Evolutionary conservation across 1,284 basidiomycete species (phyloP), one percentile per base, ranked within the genome.

Genomic region (Cryptococcus amylolentus): DNA sequence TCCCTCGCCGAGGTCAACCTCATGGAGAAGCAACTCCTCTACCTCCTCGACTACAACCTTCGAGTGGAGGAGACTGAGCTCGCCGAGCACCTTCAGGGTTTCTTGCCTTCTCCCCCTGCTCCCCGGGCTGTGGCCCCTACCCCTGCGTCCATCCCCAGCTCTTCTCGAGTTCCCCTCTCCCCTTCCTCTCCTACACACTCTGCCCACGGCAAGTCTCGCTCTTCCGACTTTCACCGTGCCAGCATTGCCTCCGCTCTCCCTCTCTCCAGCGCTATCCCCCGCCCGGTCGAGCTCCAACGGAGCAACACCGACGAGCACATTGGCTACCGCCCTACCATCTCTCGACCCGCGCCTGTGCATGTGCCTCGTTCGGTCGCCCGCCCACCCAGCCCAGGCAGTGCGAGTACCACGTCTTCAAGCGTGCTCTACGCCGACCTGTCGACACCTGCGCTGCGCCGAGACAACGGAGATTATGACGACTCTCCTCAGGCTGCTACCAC

Each of bases 1-100:
- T 75, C 74, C 14, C 69, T 76, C 48, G 72, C 81, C 60, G 82
- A 83, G 71, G 79, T 97, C 78, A 97, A 95, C 78, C 82, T 95
- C 64, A 97, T 97, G 94, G 94, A 98, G 81, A 90, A 88, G 79
- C 92, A 98, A 78, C 83, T 97, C 23, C 83, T 97, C 50, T 88
- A 83, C 77, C 81, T 96, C 56, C 84, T 97, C 66, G 88, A 94
- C 78, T 96, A 79, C 70, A 64, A 76, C 61, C 69, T 77, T 28
- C 63, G 70, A 49, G 67, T 75, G 38, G 69, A 71, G 31, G 72
- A 78, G 58, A 57, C 61, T 26, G 80, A 81, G 55, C 78, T 98
- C 67, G 86, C 88, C 82, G 89, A 92, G 70, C 91, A 91, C 10
- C 75, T 98, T 48, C 81, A 88, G 49, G 93, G 89, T 0, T 84